Base-by-base conservation (phyloP, 495 filamentous ascomycete genomes). In the Achaetomiella virescens region DNA sequence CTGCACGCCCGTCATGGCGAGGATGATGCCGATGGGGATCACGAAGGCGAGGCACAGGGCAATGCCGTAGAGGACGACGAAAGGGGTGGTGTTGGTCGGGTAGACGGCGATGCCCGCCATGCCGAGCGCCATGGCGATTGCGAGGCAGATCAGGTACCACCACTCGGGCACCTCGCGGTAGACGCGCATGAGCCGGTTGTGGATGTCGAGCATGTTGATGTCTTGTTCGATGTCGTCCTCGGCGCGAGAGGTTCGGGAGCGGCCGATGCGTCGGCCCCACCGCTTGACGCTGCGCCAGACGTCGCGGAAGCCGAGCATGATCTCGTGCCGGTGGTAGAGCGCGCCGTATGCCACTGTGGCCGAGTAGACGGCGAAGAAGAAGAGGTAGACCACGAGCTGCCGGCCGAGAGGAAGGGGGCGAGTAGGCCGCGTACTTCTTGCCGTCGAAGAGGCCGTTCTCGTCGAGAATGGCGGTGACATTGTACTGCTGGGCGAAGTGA, bases 161-260 rank as follows among this genome's bases (percentile, higher is more conserved):
- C 69, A 70, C 58, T 75, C 69, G 6, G 73, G 70, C 0, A 74
- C 72, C 47, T 75, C 72, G 24, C 56, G 52, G 42, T 75, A 75
- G 7, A 59, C 57, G 12, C 56, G 52, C 73, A 75, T 75, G 24
- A 74, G 66, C 3, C 72, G 63, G 59, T 69, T 72, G 59, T 75
- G 73, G 9, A 68, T 57, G 40, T 67, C 65, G 15, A 65, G 55
- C 35, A 43, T 18, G 36, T 57, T 48, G 10, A 64, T 58, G 45
- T 70, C 70, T 25, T 62, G 48, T 48, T 70, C 63, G 35, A 20
- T 49, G 27, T 53, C 25, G 14, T 52, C 17, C 7, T 61, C 55
- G 18, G 41, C 18, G 31, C 38, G 17, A 0, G 4, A 20, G 18
- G 52, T 8, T 18, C 21, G 5, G 33, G 42, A 46, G 40, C 50